A percentile compares a stretch with the other conserved stretches of the same genome.
phyloP scores from a whole-genome alignment of 306 rosid species.

The Vachellia collinsii region DNA sequence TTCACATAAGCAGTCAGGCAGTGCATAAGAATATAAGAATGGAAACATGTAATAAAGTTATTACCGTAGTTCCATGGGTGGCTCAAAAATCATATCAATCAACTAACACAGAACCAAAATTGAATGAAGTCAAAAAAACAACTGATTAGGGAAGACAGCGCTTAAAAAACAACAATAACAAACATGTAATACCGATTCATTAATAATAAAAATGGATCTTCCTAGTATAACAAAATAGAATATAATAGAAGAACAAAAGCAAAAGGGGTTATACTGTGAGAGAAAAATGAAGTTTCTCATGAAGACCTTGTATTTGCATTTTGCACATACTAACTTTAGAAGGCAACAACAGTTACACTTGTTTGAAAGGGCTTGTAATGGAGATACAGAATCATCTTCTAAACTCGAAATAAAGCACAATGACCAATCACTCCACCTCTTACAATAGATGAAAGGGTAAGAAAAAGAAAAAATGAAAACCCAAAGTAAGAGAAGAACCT shows the following conservation, averaged over 20 bases:
- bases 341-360: not conserved
- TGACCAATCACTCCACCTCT: not conserved
- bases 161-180: not conserved
- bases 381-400: not conserved
- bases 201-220: not conserved
- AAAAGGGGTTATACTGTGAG: not conserved
- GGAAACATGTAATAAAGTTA: not conserved
- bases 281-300: not conserved
- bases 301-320: not conserved
- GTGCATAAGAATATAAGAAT: not conserved
- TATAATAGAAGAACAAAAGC: not conserved
- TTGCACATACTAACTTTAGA: not conserved
- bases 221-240: not conserved
- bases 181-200: not conserved
- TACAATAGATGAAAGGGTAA: not conserved
- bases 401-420: not conserved
- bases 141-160: not conserved
- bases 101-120: not conserved
- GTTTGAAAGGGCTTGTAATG: not conserved
- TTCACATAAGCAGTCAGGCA: not conserved
- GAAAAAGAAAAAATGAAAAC: not conserved
- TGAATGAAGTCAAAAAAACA: slow-evolving; percentile 1
- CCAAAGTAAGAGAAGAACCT: not conserved
- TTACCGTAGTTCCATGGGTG: not conserved
- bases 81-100: not conserved